A percentile compares a stretch with the other conserved stretches of the same genome.
Evolutionary conservation across 176 grass and related monocot species (phyloP).

Genomic region (Oryza longistaminata): DNA sequence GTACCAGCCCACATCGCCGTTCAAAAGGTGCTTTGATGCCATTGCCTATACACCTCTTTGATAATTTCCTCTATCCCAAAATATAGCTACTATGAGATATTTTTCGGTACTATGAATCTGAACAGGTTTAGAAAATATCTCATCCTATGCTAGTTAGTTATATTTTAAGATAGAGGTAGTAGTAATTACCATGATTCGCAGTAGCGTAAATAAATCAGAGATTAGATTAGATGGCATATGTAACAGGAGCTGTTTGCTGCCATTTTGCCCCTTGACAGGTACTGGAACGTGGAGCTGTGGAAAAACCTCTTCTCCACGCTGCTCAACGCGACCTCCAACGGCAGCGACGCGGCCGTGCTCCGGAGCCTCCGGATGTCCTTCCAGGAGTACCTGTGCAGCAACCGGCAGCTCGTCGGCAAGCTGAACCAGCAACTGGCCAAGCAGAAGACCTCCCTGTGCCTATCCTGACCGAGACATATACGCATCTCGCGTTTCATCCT

Average conservation of each 20-base stretch:
- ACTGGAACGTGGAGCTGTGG: conserved; percentile 82
- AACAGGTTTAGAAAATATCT: no score
- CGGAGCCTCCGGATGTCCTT: conserved; percentile 63
- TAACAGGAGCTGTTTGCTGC: neutral
- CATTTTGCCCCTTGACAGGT: conserved; percentile 48
- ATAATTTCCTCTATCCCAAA: no score
- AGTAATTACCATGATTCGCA: neutral
- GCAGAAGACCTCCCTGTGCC: conserved; percentile 76
- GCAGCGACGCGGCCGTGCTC: conserved; percentile 57
- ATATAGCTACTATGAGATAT: no score
- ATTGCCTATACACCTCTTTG: neutral
- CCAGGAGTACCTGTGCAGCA: conserved; percentile 64
- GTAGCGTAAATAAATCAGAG: neutral
- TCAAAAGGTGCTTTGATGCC: conserved; percentile 65
- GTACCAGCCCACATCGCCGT: conserved; percentile 58
- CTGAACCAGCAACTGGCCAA: conserved; percentile 68
- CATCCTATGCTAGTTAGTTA: no score
- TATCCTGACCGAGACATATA: conserved; percentile 38
- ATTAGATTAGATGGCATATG: neutral
- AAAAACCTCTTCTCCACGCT: conserved; percentile 64
- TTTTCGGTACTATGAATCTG: no score
- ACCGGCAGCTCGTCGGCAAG: conserved; percentile 53
- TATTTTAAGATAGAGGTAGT: no score
- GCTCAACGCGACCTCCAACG: conserved; percentile 64
- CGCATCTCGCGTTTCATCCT: neutral